Percentiles rank a stretch among this genome's conserved stretches.
Conservation (phyloP, 805 yeast genomes). For the Saccharomycopsis sp. region DNA sequence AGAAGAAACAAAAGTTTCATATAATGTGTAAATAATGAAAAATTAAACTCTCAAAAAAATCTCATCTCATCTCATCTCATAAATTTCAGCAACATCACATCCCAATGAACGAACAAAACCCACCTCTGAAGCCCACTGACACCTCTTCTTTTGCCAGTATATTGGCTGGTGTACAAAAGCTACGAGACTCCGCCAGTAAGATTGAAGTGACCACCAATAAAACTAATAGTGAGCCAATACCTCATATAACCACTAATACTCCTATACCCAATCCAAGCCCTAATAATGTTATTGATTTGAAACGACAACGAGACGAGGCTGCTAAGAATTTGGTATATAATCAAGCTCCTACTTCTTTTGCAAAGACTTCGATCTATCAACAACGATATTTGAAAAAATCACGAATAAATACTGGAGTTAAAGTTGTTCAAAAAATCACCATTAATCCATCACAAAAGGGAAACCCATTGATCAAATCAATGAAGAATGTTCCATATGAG, state of each 20-base stretch:
- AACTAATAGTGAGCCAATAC: background rate
- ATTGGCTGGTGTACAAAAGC: conserved; percentile 54
- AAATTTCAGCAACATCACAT: no score
- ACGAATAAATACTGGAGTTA: no score
- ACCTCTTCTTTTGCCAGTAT: conserved; percentile 63
- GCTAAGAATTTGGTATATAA: background rate
- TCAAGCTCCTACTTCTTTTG: conserved; percentile 7
- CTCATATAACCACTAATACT: background rate
- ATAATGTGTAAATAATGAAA: no score
- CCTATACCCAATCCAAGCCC: background rate
- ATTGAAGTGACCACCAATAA: background rate
- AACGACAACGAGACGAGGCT: no score
- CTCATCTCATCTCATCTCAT: no score
- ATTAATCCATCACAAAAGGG: conserved; percentile 59
- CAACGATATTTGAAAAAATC: background rate
- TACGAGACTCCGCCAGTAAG: conserved; percentile 32
- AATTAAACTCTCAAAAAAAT: no score
- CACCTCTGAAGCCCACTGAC: conserved; percentile 27
- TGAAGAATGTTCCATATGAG: conserved; percentile 45
- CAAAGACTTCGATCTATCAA: conserved; percentile 15
- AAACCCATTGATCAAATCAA: conserved; percentile 51
- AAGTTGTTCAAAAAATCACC: conserved; percentile 18
- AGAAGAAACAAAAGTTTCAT: no score
- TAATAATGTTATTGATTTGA: no score
- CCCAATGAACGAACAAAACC: no score